Evolutionary conservation across 1,284 basidiomycete genomes (phyloP).

Genomic region (Spongiforma sp.): DNA sequence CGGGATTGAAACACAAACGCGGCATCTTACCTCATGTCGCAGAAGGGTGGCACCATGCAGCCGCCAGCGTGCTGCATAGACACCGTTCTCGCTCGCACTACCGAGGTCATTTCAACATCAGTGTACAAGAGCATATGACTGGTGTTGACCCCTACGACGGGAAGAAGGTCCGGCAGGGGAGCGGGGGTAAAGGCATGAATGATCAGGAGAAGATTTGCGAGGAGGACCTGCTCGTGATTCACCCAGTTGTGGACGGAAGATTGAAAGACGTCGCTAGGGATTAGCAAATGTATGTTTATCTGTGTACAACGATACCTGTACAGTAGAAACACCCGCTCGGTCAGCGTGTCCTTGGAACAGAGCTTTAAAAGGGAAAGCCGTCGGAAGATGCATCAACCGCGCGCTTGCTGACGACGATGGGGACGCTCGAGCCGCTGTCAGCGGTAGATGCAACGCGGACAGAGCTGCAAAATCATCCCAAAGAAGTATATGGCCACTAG

Average conservation of each 20-base stretch:
- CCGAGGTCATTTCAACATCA: slow-evolving; percentile 63
- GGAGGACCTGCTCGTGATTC: slow-evolving; percentile 66
- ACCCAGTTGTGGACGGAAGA: slow-evolving; percentile 75
- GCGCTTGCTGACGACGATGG: slow-evolving; percentile 52
- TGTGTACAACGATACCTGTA: too few relatives aligned
- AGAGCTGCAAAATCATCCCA: slow-evolving; percentile 78
- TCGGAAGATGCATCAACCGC: slow-evolving; percentile 42
- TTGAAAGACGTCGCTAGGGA: slow-evolving; percentile 63
- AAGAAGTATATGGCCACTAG: slow-evolving; percentile 79
- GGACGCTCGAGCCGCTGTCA: slow-evolving; percentile 64
- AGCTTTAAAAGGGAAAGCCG: slow-evolving; percentile 60
- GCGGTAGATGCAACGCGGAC: slow-evolving; percentile 56
- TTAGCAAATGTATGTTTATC: too few relatives aligned
- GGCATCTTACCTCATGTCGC: slow-evolving; percentile 32
- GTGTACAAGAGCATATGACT: slow-evolving; percentile 78
- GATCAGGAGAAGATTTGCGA: slow-evolving; percentile 39
- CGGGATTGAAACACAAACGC: slow-evolving; percentile 15
- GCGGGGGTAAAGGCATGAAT: slow-evolving; percentile 28
- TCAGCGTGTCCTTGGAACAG: slow-evolving; percentile 75
- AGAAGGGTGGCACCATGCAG: slow-evolving; percentile 55
- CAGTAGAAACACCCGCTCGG: too few relatives aligned
- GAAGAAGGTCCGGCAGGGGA: slow-evolving; percentile 44
- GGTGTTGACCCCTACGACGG: slow-evolving; percentile 77
- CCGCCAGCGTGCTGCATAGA: slow-evolving; percentile 49
- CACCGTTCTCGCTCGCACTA: slow-evolving; percentile 59